These are phyloP conservation scores for Euphorbia tirucalli DNA, from an alignment of 345 rosid species.

Conservation along the genomic window DNA sequence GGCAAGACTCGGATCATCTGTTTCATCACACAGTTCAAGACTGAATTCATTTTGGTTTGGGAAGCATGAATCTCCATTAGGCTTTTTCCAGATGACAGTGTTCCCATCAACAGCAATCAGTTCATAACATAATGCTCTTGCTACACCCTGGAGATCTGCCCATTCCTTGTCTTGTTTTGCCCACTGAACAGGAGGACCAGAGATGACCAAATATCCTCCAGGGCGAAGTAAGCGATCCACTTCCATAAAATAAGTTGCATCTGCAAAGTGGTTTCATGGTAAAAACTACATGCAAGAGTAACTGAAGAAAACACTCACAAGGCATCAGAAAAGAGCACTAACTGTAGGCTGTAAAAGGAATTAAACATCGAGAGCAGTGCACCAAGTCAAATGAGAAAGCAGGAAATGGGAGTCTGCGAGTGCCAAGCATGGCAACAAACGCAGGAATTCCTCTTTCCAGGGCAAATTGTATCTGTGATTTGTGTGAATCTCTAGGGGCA, in stretches of 20 bases:
- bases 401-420: conserved; percentile 93
- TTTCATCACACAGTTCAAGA: conserved; percentile 66
- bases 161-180: conserved; percentile 97
- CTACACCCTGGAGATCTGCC: conserved; percentile 96
- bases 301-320: conserved; percentile 3
- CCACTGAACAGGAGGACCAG: conserved; percentile 99
- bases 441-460: conserved; percentile 96
- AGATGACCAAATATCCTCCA: conserved; percentile 90
- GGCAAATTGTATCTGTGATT: conserved; percentile 95
- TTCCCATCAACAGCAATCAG: conserved; percentile 84
- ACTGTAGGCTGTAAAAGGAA: conserved; percentile 96
- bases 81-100: conserved; percentile 97
- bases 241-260: conserved; percentile 90
- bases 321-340: conserved; percentile 35
- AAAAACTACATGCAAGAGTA: conserved; percentile 19
- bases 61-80: conserved; percentile 66
- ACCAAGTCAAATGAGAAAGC: conserved; percentile 82
- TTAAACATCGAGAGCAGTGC: conserved; percentile 92
- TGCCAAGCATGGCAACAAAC: conserved; percentile 98
- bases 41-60: conserved; percentile 74
- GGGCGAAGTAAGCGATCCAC: conserved; percentile 90
- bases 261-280: conserved; percentile 44
- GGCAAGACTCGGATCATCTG: conserved; percentile 63
- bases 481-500: conserved; percentile 98
- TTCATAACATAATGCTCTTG: conserved; percentile 85